Evolutionary conservation across 306 rosid genomes (phyloP).

Genomic region (Sicyos edulis): DNA sequence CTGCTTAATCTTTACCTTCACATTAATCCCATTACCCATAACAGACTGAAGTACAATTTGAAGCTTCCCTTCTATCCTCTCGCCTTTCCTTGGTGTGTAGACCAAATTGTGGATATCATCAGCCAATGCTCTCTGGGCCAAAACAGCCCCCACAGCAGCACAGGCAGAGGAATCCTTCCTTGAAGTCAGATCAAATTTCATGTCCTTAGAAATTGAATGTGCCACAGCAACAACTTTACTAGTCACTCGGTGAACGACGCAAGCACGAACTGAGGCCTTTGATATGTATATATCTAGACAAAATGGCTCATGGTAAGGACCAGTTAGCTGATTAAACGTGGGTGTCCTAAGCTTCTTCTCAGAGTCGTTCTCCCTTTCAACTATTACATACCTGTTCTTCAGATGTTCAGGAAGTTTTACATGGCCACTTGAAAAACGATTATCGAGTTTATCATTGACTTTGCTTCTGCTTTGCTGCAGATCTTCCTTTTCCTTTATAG

Average conservation of each 20-base stretch:
- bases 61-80: conserved; percentile 71
- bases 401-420: conserved; percentile 32
- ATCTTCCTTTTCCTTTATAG: conserved; percentile 36
- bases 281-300: conserved; percentile 85
- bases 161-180: conserved; percentile 63
- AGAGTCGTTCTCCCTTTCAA: conserved; percentile 24
- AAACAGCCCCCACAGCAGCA: conserved; percentile 73
- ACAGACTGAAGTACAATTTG: conserved; percentile 40
- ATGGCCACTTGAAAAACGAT: conserved; percentile 20
- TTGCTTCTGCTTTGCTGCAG: background rate
- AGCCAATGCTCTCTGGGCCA: conserved; percentile 80
- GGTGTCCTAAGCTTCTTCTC: conserved; percentile 56
- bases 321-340: conserved; percentile 72
- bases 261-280: conserved; percentile 79
- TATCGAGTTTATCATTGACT: conserved; percentile 24
- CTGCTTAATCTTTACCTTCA: conserved; percentile 74
- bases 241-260: conserved; percentile 64
- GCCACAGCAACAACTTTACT: conserved; percentile 86
- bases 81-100: conserved; percentile 82
- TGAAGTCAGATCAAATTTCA: conserved; percentile 68
- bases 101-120: conserved; percentile 75
- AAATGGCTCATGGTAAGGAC: conserved; percentile 82
- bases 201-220: conserved; percentile 78
- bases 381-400: conserved; percentile 18
- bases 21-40: conserved; percentile 46